Base-by-base conservation (phyloP, 2,329 filamentous ascomycete genomes). In the Fusarium azukiicola region DNA sequence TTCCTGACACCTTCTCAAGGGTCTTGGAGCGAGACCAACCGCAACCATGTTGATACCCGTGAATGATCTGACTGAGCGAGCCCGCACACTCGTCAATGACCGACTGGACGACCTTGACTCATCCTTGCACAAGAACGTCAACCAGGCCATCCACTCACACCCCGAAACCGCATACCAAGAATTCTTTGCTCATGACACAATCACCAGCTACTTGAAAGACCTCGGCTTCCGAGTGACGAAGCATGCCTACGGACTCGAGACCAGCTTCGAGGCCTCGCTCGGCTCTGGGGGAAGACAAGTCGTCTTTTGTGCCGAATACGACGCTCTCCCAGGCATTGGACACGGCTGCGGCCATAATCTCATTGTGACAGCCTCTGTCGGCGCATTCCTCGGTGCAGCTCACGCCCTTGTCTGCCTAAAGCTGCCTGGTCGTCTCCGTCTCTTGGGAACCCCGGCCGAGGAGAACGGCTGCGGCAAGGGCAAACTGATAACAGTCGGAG, bases 401-500 rank as follows among this genome's bases (percentile, higher is more conserved):
- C 84, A 88, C 40, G 82, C 89, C 5, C 84, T 92, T 71, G 86
- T 84, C 32, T 80, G 86, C 82, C 91, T 40, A 1, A 70, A 72
- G 19, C 73, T 77, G 10, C 52, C 67, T 6, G 75, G 75, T 9
- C 75, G 73, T 14, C 10, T 77, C 12, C 84, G 89, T 13, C 81
- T 92, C 46, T 87, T 91, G 50, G 91, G 91, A 32, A 92, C 91
- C 0, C 91, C 91, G 1, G 91, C 89, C 12, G 91, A 92, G 82
- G 91, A 92, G 84, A 88, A 89, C 21, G 88, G 88, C 13, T 90
- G 90, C 21, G 90, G 90, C 46, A 92, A 92, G 83, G 88, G 90
- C 73, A 88, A 85, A 69, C 83, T 90, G 3, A 82, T 90, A 50
- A 56, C 88, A 40, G 86, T 86, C 13, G 89, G 88, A 8, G 89